These are phyloP conservation scores for Aspergillus sojae DNA, from an alignment of 2,329 filamentous ascomycete genomes.

Conservation along the genomic window DNA sequence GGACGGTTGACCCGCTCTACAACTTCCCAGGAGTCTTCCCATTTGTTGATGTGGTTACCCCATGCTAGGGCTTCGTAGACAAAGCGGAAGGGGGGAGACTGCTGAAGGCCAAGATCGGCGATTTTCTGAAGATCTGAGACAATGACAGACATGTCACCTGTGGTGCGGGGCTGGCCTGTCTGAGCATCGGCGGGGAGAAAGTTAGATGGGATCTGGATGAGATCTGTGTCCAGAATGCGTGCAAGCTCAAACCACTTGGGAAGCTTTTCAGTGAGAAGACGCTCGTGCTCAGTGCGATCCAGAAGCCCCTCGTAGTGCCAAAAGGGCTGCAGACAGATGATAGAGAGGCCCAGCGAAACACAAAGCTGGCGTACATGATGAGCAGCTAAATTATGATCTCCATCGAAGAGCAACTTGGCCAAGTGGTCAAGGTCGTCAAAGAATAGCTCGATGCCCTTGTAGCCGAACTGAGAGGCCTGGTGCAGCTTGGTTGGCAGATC, in stretches of 20 bases:
- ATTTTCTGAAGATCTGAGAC: conserved; percentile 64
- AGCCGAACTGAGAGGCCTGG: conserved; percentile 57
- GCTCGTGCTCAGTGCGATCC: conserved; percentile 61
- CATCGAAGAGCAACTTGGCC: conserved; percentile 27
- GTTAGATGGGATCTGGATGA: conserved; percentile 74
- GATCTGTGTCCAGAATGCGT: conserved; percentile 65
- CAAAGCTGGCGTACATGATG: conserved; percentile 54
- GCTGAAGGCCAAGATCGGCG: conserved; percentile 66
- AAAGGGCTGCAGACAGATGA: conserved; percentile 71
- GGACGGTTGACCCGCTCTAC: conserved; percentile 65
- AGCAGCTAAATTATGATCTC: conserved; percentile 29
- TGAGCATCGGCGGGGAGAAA: conserved; percentile 54
- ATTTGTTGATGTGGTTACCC: conserved; percentile 70
- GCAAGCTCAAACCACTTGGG: conserved; percentile 71
- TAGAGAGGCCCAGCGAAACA: conserved; percentile 30
- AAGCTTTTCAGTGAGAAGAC: conserved; percentile 62
- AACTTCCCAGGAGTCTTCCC: conserved; percentile 73
- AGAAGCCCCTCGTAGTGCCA: conserved; percentile 74
- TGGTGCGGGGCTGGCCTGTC: conserved; percentile 46
- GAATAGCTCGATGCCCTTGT: conserved; percentile 41
- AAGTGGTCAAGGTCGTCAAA: conserved; percentile 38
- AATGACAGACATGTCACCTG: conserved; percentile 58
- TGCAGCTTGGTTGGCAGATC: conserved; percentile 67
- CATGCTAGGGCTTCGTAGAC: conserved; percentile 75
- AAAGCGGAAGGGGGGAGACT: conserved; percentile 64